These are phyloP conservation scores for Neonothopanus nambi DNA, from an alignment of 1,284 basidiomycete species.

Conservation along the genomic window DNA sequence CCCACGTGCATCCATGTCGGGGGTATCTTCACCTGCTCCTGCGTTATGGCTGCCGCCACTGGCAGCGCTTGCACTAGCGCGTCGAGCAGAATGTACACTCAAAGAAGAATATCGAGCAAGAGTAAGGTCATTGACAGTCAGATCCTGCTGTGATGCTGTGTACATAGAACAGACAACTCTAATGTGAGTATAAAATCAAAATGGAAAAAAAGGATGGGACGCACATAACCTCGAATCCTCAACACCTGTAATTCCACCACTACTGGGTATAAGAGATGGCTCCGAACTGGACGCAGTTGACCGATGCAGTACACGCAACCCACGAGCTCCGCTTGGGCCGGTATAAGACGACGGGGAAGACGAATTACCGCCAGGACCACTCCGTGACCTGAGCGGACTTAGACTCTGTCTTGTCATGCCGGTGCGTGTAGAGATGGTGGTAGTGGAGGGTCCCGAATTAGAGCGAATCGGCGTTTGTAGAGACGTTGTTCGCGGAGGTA, in stretches of 20 bases:
- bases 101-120: conserved; percentile 44
- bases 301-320: conserved; percentile 61
- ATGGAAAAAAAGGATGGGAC: conserved; percentile 22
- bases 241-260: no score
- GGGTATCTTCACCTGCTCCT: conserved; percentile 42
- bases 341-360: conserved; percentile 22
- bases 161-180: conserved; percentile 14
- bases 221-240: conserved; percentile 45
- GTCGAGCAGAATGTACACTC: conserved; percentile 35
- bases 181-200: background rate
- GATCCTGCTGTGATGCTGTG: conserved; percentile 53
- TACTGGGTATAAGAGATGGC: conserved; percentile 63
- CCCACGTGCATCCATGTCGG: conserved; percentile 65
- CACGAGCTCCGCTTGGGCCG: conserved; percentile 35
- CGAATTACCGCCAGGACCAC: conserved; percentile 32
- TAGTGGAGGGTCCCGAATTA: conserved; percentile 35
- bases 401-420: conserved; percentile 36
- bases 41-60: conserved; percentile 2
- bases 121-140: conserved; percentile 46
- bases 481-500: conserved; percentile 60
- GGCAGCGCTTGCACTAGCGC: conserved; percentile 26
- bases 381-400: conserved; percentile 41
- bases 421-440: conserved; percentile 20
- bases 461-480: conserved; percentile 44
- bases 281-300: conserved; percentile 76